phyloP scores from a whole-genome alignment of 2,329 filamentous ascomycete species.

The Cladosporium phlei region DNA sequence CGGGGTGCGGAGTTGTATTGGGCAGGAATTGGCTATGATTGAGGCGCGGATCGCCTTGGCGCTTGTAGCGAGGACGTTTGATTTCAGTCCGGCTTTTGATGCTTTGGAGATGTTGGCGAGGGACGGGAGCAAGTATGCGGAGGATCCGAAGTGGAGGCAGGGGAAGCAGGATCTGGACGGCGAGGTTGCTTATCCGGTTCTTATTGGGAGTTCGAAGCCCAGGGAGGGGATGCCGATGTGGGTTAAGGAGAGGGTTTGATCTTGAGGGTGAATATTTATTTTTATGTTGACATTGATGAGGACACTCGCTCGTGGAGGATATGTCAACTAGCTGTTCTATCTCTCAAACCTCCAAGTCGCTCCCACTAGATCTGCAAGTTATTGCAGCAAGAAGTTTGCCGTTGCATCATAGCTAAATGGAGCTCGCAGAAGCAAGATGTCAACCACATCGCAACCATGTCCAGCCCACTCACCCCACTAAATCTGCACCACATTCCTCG shows the following conservation, averaged over 20 bases:
- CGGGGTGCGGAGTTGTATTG: constrained; percentile 51
- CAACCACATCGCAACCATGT: background rate
- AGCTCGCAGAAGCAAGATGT: background rate
- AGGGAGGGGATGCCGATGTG: constrained; percentile 29
- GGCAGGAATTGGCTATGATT: constrained; percentile 49
- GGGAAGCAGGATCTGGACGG: constrained; percentile 26
- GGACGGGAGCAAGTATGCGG: constrained; percentile 31
- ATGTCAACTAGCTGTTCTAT: too few species aligned
- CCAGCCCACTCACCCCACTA: too few species aligned
- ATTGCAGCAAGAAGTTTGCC: too few species aligned
- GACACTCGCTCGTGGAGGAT: too few species aligned
- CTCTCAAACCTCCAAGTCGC: too few species aligned
- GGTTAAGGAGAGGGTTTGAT: constrained; percentile 9
- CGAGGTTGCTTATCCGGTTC: constrained; percentile 27
- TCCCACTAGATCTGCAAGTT: too few species aligned
- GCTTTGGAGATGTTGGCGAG: constrained; percentile 26
- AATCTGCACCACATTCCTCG: constrained; percentile 23
- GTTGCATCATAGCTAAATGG: too few species aligned
- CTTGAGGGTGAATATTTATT: too few species aligned
- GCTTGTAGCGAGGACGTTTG: constrained; percentile 46
- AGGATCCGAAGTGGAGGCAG: constrained; percentile 18
- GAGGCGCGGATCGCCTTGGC: constrained; percentile 48
- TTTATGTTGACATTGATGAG: too few species aligned
- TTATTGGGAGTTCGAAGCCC: constrained; percentile 27
- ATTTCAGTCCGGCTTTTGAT: constrained; percentile 40